These are phyloP conservation scores for Penicillium sp. DNA, from an alignment of 2,329 filamentous ascomycete species.

Conservation along the genomic window DNA sequence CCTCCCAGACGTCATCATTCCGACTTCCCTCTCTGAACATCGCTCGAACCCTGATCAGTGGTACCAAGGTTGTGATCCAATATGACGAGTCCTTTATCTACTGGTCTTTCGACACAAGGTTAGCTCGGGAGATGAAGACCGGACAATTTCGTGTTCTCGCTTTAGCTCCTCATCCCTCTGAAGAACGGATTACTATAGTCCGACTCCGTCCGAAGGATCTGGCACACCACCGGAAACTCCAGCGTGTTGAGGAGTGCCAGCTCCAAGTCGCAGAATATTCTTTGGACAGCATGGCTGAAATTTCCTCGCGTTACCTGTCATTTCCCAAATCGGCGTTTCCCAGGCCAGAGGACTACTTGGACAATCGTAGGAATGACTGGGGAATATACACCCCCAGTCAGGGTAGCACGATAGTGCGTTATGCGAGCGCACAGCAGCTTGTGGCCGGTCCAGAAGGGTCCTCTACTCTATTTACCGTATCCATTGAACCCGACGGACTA, in stretches of 20 bases:
- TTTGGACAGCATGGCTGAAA: background rate
- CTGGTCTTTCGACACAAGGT: conserved; percentile 22
- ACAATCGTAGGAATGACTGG: background rate
- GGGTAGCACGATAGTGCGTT: background rate
- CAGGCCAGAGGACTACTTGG: background rate
- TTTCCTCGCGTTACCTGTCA: background rate
- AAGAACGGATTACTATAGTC: conserved; percentile 21
- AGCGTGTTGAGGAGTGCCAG: background rate
- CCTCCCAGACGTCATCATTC: conserved; percentile 23
- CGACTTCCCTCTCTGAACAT: conserved; percentile 28
- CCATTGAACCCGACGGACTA: background rate
- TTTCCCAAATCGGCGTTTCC: background rate
- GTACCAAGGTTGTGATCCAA: conserved; percentile 24
- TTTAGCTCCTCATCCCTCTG: conserved; percentile 17
- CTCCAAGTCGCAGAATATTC: background rate
- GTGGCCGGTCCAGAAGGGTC: too few relatives aligned
- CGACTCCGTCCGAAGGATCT: conserved; percentile 6
- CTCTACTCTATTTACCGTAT: background rate
- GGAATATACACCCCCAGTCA: background rate
- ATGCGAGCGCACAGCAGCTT: too few relatives aligned
- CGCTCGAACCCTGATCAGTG: conserved; percentile 21
- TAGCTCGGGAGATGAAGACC: conserved; percentile 16
- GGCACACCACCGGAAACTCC: too few relatives aligned
- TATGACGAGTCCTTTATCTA: conserved; percentile 24
- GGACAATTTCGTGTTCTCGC: conserved; percentile 6